phyloP scores from a whole-genome alignment of 2,329 filamentous ascomycete species.

The Fusarium drepaniforme region DNA sequence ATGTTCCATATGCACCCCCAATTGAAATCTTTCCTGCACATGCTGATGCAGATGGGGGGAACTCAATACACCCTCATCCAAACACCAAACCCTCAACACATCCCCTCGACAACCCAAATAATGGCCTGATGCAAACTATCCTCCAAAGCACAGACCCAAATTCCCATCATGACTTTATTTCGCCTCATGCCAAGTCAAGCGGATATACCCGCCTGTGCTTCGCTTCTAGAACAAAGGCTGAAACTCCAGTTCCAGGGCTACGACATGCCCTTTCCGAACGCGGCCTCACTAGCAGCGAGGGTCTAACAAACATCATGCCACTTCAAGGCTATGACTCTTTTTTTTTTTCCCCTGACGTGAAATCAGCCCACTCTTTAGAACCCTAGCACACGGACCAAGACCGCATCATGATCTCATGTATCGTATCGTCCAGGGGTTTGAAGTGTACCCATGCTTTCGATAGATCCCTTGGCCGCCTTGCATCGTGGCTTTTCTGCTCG shows the following conservation, averaged over 20 bases:
- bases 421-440: neutral
- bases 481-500: slow-evolving; percentile 12
- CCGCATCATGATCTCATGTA: slow-evolving; percentile 12
- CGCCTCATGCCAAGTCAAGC: slow-evolving; percentile 10
- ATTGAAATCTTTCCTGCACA: neutral
- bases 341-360: neutral
- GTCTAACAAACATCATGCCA: slow-evolving; percentile 9
- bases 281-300: neutral
- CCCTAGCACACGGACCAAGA: slow-evolving; percentile 5
- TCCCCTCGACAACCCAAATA: neutral
- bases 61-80: neutral
- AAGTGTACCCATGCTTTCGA: neutral
- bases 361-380: slow-evolving; percentile 14
- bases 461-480: neutral
- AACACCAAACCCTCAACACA: neutral
- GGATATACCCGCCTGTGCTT: neutral
- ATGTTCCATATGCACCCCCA: neutral
- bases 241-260: neutral
- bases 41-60: neutral
- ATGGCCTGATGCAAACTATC: neutral
- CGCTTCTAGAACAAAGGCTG: slow-evolving; percentile 3
- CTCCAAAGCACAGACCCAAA: neutral
- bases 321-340: neutral
- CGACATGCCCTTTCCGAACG: neutral
- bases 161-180: slow-evolving; percentile 4